Evolutionary conservation across 768 basidiomycete species (phyloP), one percentile per base, ranked within the genome.

Genomic region (Trametes villosa): DNA sequence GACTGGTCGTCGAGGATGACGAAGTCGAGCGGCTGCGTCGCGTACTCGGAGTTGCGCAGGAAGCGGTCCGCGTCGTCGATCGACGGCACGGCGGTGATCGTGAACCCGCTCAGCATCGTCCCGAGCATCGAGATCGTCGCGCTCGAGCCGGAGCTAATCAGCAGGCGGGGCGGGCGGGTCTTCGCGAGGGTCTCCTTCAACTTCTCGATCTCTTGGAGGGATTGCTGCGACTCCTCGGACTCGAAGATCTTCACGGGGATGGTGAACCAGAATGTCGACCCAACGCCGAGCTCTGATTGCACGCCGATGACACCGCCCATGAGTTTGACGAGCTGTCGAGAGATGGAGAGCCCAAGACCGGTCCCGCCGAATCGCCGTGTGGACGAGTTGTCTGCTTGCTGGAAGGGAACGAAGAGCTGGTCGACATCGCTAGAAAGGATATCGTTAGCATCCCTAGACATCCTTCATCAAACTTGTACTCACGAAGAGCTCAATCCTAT

Each of bases 361-460:
- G 89, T 90, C 2, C 89, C 89, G 46, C 89, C 89, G 67, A 88
- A 91, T 8, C 85, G 81, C 27, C 89, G 83, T 8, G 89, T 90
- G 0, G 87, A 88, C 0, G 88, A 89, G 63, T 87, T 89, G 76
- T 90, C 89, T 11, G 88, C 88, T 73, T 91, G 89, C 64, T 87
- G 86, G 65, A 91, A 91, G 9, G 89, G 89, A 20, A 86, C 83
- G 64, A 90, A 91, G 4, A 91, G 73, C 9, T 84, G 77, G 48
- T 86, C 85, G 3, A 86, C 83, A 61, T 90, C 88, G 60, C 81
- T 85, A 29, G 9, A 20, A 46, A 17, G 9, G 11, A 12, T 33
- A 2, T 47, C 18, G 3, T 26, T 41, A 60, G 33, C 29, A 44
- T 56, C 24, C 15, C 11, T 9, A 4, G 3, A 17, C 15, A 3